Evolutionary conservation across 805 yeast genomes (phyloP), one percentile per base, ranked within the genome.

Genomic region (Candida easanensis): DNA sequence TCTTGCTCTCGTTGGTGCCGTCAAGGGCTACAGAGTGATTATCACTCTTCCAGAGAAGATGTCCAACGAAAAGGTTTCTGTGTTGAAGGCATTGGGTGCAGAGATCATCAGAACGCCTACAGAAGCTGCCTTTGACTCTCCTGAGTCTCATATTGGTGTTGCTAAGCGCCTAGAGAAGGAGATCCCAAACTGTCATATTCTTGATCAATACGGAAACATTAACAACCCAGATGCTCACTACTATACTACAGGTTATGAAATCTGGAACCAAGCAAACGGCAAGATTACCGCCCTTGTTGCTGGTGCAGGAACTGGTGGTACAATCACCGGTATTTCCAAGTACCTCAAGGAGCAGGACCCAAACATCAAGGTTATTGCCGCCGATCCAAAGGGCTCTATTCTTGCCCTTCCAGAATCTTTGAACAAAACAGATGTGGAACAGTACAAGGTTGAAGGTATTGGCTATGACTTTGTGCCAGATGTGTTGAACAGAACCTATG

Each of bases 231-330:
- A 76, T 31, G 95, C 95, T 32, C 96, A 87, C 65, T 86, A 84
- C 64, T 76, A 72, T 57, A 89, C 90, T 41, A 87, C 96, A 18
- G 96, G 95, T 43, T 79, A 68, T 50, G 96, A 87, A 67, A 87
- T 87, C 57, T 85, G 89, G 81, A 79, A 80, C 48, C 95, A 87
- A 66, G 77, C 91, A 14, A 65, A 73, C 20, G 87, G 90, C 27
- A 76, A 80, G 46, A 71, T 88, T 41, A 79, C 79, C 42, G 88
- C 82, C 48, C 71, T 88, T 35, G 84, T 88, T 42, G 95, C 95
- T 30, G 96, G 96, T 63, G 95, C 96, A 7, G 96, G 96, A 68
- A 87, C 96, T 45, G 96, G 96, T 66, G 96, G 96, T 68, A 87
- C 96, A 41, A 82, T 87, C 60, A 70, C 86, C 40, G 96, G 96